A percentile compares a stretch with the other conserved stretches of the same genome.
Evolutionary conservation across 306 rosid genomes (phyloP).

Genomic region (Glycine soja): DNA sequence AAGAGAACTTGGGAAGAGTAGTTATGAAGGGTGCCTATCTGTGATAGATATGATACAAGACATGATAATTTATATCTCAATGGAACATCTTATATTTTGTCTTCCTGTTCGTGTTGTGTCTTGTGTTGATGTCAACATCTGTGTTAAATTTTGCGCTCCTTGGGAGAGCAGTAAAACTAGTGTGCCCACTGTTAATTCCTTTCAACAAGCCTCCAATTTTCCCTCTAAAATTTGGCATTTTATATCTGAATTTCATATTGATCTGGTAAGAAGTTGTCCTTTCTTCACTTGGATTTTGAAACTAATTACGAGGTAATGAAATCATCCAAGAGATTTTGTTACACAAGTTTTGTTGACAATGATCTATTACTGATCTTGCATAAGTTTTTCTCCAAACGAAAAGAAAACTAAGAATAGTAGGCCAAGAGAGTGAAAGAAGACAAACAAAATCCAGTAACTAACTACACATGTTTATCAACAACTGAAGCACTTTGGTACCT

Average conservation of each 20-base stretch:
- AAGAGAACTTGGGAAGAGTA: background rate
- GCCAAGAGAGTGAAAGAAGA: background rate
- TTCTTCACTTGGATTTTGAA: background rate
- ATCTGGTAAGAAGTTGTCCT: background rate
- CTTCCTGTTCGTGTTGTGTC: background rate
- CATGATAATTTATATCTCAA: background rate
- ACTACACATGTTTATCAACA: conserved; percentile 35
- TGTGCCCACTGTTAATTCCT: background rate
- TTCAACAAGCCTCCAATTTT: background rate
- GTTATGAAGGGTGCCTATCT: background rate
- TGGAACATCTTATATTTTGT: background rate
- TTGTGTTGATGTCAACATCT: background rate
- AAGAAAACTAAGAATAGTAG: conserved; percentile 3
- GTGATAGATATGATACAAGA: background rate
- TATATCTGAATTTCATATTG: background rate
- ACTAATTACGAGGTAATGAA: background rate
- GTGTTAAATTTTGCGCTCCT: background rate
- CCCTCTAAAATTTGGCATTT: background rate
- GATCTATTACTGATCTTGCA: conserved; percentile 3
- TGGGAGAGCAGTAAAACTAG: background rate
- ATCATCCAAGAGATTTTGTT: background rate
- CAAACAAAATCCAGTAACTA: background rate
- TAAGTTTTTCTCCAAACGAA: background rate
- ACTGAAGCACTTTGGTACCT: conserved; percentile 15
- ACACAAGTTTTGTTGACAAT: background rate